These are phyloP conservation scores for Panellus pusillus DNA, from an alignment of 768 basidiomycete genomes.

Conservation along the genomic window DNA sequence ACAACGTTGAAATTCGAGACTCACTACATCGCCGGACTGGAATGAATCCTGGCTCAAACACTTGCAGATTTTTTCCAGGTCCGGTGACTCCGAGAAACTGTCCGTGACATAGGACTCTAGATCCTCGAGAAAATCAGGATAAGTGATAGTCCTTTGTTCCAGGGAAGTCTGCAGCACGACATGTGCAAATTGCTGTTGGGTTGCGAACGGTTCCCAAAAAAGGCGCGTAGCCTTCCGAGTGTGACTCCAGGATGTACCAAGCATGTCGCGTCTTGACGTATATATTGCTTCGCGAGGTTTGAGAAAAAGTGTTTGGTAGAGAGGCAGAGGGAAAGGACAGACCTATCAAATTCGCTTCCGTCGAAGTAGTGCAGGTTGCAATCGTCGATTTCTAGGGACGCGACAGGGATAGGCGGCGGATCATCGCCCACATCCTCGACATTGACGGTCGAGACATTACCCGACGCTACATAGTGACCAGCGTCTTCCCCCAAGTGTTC, in stretches of 20 bases:
- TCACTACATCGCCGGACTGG: slow-evolving; percentile 46
- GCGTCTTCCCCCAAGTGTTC: slow-evolving; percentile 24
- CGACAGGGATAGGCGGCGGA: too few species aligned
- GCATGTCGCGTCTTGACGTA: slow-evolving; percentile 62
- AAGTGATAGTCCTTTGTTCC: slow-evolving; percentile 34
- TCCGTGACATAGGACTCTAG: slow-evolving; percentile 28
- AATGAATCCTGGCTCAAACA: slow-evolving; percentile 43
- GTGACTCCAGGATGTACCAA: slow-evolving; percentile 67
- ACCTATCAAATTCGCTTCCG: slow-evolving; percentile 47
- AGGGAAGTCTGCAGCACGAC: slow-evolving; percentile 42
- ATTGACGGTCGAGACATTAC: slow-evolving; percentile 28
- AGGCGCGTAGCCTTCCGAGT: slow-evolving; percentile 44
- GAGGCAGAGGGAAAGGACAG: slow-evolving; percentile 13
- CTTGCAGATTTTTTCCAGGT: slow-evolving; percentile 6
- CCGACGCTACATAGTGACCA: slow-evolving; percentile 36
- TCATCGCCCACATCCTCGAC: too few species aligned
- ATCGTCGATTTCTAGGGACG: too few species aligned
- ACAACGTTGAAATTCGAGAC: slow-evolving; percentile 20
- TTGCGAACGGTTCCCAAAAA: slow-evolving; percentile 51
- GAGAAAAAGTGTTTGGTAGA: too few species aligned
- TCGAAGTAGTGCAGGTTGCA: slow-evolving; percentile 12
- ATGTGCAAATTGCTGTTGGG: slow-evolving; percentile 50
- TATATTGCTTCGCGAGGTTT: slow-evolving; percentile 50
- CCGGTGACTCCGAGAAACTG: neutral
- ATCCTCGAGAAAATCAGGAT: slow-evolving; percentile 37